Base-by-base conservation (phyloP, 116 monocot species). In the Dioscorea cayenensis region DNA sequence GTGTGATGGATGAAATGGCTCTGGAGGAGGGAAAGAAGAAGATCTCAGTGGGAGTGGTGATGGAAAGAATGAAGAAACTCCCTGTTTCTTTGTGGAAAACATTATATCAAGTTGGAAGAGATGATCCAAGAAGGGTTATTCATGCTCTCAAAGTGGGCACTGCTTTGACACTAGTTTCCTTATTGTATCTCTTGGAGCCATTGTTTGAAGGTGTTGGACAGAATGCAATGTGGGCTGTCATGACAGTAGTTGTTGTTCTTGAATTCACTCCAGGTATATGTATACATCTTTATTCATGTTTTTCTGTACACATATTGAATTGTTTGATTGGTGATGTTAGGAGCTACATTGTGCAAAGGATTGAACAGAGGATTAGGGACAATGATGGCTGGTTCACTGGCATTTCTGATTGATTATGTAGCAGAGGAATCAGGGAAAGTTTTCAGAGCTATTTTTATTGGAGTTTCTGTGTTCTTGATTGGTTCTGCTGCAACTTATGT, bases 191-290 rank as follows among this genome's bases (percentile, higher is more conserved):
- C 20, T 69, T 89, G 65, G 82, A 89, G 70, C 89, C 89, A 19
- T 74, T 92, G 61, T 92, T 84, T 49, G 38, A 86, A 66, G 86
- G 77, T 2, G 65, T 92, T 11, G 92, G 89, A 14, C 70, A 84
- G 61, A 89, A 89, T 75, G 82, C 86, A 20, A 89, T 89, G 86
- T 92, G 89, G 92, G 92, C 92, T 28, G 89, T 92, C 17, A 89
- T 92, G 79, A 92, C 92, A 1, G 92, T 92, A 18, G 92, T 92
- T 9, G 92, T 92, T 4, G 92, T 92, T 48, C 82, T 92, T 32
- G 92, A 92, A 81, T 92, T 84, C 68, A 92, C 92, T 28, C 89
- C 86, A 60, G 92, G 92, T 89, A 68, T 7, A 12, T 20, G 6
- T 43, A 9, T 43, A 43, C 8, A 5, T 43, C 43, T 43, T 43